A percentile compares a stretch with the other conserved stretches of the same genome.
phyloP scores from a whole-genome alignment of 2,329 filamentous ascomycete genomes.

The Pseudocercospora fijiensis region DNA sequence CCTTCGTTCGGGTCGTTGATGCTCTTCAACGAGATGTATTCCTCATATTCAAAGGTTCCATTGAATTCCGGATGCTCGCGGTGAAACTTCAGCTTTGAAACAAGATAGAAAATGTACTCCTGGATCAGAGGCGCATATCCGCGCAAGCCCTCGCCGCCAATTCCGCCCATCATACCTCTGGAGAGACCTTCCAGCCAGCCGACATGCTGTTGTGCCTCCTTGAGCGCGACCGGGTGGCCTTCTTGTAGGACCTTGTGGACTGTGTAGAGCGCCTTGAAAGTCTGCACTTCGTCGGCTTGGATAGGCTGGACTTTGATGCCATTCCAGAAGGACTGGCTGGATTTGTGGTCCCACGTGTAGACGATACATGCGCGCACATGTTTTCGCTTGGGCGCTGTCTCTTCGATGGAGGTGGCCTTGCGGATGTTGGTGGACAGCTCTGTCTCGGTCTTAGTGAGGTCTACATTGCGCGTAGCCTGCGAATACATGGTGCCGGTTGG shows the following conservation, averaged over 20 bases:
- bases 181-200: slow-evolving; percentile 92
- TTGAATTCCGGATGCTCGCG: slow-evolving; percentile 97
- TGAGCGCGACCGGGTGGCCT: slow-evolving; percentile 82
- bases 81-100: slow-evolving; percentile 95
- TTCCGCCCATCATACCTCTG: slow-evolving; percentile 71
- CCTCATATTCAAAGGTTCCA: slow-evolving; percentile 97
- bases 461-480: slow-evolving; percentile 54
- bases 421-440: slow-evolving; percentile 66
- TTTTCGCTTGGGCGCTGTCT: slow-evolving; percentile 74
- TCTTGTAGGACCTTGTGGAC: slow-evolving; percentile 97
- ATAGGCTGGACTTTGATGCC: slow-evolving; percentile 99
- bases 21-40: slow-evolving; percentile 95
- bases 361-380: slow-evolving; percentile 98
- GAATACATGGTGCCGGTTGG: slow-evolving; percentile 36
- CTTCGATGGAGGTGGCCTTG: slow-evolving; percentile 61
- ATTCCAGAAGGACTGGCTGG: slow-evolving; percentile 90
- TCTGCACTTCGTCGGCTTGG: slow-evolving; percentile 95
- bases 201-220: slow-evolving; percentile 84
- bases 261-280: slow-evolving; percentile 96
- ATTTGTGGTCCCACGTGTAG: slow-evolving; percentile 99
- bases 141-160: slow-evolving; percentile 66
- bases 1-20: slow-evolving; percentile 99
- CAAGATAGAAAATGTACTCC: slow-evolving; percentile 94
- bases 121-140: slow-evolving; percentile 87
- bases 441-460: slow-evolving; percentile 65